A percentile compares a stretch with the other conserved stretches of the same genome.
Evolutionary conservation across 345 rosid genomes (phyloP).

Genomic region (Odontarrhena argentea): DNA sequence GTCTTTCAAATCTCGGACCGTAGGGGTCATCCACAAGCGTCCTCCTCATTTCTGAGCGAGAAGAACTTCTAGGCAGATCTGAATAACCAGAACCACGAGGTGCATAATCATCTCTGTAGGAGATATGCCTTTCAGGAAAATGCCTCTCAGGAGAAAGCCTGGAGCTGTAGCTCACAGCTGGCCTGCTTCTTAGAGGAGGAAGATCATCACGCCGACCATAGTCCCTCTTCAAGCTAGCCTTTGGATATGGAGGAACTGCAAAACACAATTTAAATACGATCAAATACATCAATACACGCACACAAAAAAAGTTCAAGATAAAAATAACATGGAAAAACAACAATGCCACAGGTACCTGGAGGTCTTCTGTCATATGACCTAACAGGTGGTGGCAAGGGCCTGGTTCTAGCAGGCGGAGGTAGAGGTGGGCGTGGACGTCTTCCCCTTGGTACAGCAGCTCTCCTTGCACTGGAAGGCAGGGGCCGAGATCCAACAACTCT

Average conservation of each 20-base stretch:
- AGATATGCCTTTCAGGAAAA: slow-evolving; percentile 68
- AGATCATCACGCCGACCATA: slow-evolving; percentile 73
- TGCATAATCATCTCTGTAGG: slow-evolving; percentile 80
- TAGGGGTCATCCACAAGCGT: slow-evolving; percentile 78
- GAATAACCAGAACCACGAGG: slow-evolving; percentile 74
- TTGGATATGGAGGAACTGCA: slow-evolving; percentile 72
- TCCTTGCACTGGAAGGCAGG: slow-evolving; percentile 58
- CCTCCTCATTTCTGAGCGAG: slow-evolving; percentile 77
- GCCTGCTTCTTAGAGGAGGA: slow-evolving; percentile 84
- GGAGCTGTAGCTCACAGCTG: slow-evolving; percentile 70
- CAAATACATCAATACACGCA: slow-evolving; percentile 10
- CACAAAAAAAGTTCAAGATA: not conserved
- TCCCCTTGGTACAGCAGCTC: slow-evolving; percentile 62
- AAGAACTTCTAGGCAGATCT: slow-evolving; percentile 65
- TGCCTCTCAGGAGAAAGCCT: slow-evolving; percentile 76
- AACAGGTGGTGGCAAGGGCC: slow-evolving; percentile 70
- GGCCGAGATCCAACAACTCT: slow-evolving; percentile 59
- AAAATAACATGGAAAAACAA: slow-evolving; percentile 4
- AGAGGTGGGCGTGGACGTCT: slow-evolving; percentile 73
- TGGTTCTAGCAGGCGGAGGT: slow-evolving; percentile 67
- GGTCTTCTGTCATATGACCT: slow-evolving; percentile 88
- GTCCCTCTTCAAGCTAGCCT: slow-evolving; percentile 79
- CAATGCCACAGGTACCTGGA: slow-evolving; percentile 56
- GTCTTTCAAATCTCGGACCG: slow-evolving; percentile 81
- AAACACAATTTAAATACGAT: slow-evolving; percentile 30